These are phyloP conservation scores for Globisporangium ultimum DNA, from an alignment of 352 stramenopile species.

Conservation along the genomic window DNA sequence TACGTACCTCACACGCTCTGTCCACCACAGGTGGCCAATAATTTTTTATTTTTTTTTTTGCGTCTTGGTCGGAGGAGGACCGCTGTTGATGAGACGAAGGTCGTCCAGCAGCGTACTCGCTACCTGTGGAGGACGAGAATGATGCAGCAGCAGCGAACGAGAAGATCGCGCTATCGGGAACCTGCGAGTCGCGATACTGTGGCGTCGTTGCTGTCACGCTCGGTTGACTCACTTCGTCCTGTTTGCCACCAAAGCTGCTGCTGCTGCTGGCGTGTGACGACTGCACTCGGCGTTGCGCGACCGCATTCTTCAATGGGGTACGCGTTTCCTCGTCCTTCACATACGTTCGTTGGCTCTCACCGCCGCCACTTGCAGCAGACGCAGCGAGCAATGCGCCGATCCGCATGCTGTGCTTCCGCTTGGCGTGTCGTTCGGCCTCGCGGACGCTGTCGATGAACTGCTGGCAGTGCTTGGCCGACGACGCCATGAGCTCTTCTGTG, in stretches of 20 bases:
- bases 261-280: background rate
- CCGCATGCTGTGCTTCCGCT: slow-evolving; percentile 28
- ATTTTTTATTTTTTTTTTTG: too few relatives aligned
- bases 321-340: too few relatives aligned
- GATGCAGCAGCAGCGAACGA: too few relatives aligned
- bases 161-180: too few relatives aligned
- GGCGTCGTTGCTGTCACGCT: too few relatives aligned
- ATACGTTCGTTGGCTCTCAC: too few relatives aligned
- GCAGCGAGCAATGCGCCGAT: slow-evolving; percentile 17
- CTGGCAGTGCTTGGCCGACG: slow-evolving; percentile 57
- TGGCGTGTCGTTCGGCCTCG: slow-evolving; percentile 33
- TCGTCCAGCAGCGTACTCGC: too few relatives aligned
- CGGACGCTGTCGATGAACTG: slow-evolving; percentile 54
- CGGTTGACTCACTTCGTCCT: background rate
- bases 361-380: background rate
- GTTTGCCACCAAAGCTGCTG: background rate
- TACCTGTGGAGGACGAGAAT: too few relatives aligned
- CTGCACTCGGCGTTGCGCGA: too few relatives aligned
- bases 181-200: too few relatives aligned
- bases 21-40: background rate
- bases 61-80: background rate
- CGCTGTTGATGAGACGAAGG: background rate
- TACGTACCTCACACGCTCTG: slow-evolving; percentile 4
- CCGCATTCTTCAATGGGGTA: too few relatives aligned
- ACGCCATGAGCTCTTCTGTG: slow-evolving; percentile 70